Percentiles rank a stretch among this genome's conserved stretches.
Evolutionary conservation across 192 early-diverging fungal genomes (phyloP).

Genomic region (Coemansia furcata): DNA sequence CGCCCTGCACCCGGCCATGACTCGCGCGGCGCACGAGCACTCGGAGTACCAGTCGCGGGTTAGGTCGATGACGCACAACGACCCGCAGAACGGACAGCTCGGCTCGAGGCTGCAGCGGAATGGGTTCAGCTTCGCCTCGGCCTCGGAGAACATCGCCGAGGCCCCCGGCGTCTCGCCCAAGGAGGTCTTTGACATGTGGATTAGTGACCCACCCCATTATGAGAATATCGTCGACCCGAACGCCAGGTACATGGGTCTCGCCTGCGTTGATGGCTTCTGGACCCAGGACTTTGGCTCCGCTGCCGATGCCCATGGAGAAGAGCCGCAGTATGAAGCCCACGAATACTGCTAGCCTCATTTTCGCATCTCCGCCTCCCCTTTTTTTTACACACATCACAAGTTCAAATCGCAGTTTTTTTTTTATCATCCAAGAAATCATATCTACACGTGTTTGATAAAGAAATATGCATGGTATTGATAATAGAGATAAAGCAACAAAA

Average conservation of each 20-base stretch:
- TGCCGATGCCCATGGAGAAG: not conserved
- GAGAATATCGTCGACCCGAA: conserved; percentile 45
- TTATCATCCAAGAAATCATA: not conserved
- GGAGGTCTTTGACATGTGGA: conserved; percentile 49
- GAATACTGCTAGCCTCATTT: conserved; percentile 22
- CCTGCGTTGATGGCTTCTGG: conserved; percentile 50
- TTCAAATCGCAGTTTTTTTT: not conserved
- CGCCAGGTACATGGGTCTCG: conserved; percentile 44
- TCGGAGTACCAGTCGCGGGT: conserved; percentile 48
- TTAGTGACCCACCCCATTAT: conserved; percentile 45
- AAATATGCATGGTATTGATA: not conserved
- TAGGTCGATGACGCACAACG: conserved; percentile 41
- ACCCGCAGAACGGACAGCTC: conserved; percentile 30
- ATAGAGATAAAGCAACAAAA: conserved; percentile 4
- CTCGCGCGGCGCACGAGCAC: conserved; percentile 41
- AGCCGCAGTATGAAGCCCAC: conserved; percentile 22
- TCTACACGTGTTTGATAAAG: not conserved
- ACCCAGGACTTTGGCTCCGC: conserved; percentile 54
- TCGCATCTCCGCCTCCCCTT: not conserved
- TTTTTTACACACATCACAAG: not conserved
- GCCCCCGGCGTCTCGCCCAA: conserved; percentile 8
- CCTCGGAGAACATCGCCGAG: conserved; percentile 46
- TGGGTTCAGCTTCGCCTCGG: conserved; percentile 31
- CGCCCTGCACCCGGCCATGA: conserved; percentile 32
- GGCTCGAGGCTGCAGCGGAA: conserved; percentile 27